These are phyloP conservation scores for Chionographis japonica DNA, from an alignment of 106 monocot genomes.

Conservation along the genomic window DNA sequence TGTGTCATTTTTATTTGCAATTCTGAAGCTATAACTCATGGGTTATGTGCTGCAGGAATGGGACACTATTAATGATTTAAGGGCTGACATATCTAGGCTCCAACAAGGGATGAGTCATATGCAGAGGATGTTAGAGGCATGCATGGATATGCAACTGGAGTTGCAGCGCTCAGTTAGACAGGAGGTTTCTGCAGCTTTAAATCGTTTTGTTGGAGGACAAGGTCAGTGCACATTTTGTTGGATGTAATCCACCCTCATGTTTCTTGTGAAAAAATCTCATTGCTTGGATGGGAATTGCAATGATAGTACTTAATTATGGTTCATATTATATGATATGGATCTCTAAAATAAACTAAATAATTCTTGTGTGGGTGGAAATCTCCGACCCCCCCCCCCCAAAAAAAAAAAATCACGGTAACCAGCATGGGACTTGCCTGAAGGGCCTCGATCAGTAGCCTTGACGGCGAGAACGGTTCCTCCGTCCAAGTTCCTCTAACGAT, in stretches of 20 bases:
- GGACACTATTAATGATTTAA: slow-evolving; percentile 69
- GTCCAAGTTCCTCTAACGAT: no score
- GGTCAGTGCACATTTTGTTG: slow-evolving; percentile 28
- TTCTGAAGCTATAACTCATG: background rate
- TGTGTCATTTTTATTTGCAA: background rate
- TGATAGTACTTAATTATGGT: no score
- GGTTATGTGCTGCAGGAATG: slow-evolving; percentile 49
- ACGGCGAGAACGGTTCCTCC: no score
- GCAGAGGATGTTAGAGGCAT: slow-evolving; percentile 86
- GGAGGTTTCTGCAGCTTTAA: slow-evolving; percentile 88
- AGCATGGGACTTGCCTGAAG: no score
- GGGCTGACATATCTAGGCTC: slow-evolving; percentile 74
- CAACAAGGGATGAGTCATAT: slow-evolving; percentile 88
- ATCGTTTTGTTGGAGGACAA: slow-evolving; percentile 47
- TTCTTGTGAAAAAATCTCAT: no score
- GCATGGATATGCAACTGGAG: slow-evolving; percentile 94
- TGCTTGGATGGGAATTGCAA: no score
- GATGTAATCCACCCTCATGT: background rate
- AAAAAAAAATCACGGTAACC: no score
- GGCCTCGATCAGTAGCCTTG: no score
- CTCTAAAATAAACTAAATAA: no score
- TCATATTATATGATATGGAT: no score
- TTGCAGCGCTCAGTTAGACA: slow-evolving; percentile 78
- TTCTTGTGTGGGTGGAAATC: no score
- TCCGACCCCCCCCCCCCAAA: no score